Base-by-base conservation (phyloP, 2,329 filamentous ascomycete species). In the Aspergillus hortae region DNA sequence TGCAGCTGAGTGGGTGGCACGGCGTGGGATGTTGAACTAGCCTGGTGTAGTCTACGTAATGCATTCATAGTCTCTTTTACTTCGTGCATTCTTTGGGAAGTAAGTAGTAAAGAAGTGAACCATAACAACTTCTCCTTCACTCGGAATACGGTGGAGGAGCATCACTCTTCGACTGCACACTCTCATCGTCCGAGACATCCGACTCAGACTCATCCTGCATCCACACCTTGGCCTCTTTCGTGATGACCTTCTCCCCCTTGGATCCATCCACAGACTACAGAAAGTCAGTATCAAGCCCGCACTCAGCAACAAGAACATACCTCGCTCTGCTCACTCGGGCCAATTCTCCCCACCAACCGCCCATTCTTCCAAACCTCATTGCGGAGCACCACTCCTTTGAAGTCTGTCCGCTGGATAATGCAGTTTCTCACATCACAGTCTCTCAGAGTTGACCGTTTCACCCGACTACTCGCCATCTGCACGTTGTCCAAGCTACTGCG, bases 341-440 rank as follows among this genome's bases (percentile, higher is more conserved):
- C 55, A 6, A 56, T 45, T 30, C 43, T 59, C 6, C 63, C 63
- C 10, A 66, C 47, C 30, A 67, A 52, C 27, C 47, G 45, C 2
- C 62, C 63, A 44, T 53, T 55, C 49, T 56, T 62, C 65, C 64
- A 67, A 21, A 66, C 52, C 6, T 61, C 61, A 52, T 61, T 54
- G 44, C 58, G 56, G 12, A 65, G 41, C 30, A 61, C 47, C 58
- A 65, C 58, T 6, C 59, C 63, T 19, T 38, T 56, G 10, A 66
- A 63, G 4, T 58, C 51, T 7, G 55, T 56, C 19, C 52, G 49
- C 1, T 53, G 47, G 36, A 67, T 51, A 7, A 58, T 36, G 50
- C 62, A 66, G 6, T 62, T 52, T 0, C 48, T 46, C 5, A 64
- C 56, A 21, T 64, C 55, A n/a, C 64, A 66, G 6, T 66, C 48